phyloP scores from a whole-genome alignment of 2,329 filamentous ascomycete genomes.

The Graphilbum ipis-grandicollis region DNA sequence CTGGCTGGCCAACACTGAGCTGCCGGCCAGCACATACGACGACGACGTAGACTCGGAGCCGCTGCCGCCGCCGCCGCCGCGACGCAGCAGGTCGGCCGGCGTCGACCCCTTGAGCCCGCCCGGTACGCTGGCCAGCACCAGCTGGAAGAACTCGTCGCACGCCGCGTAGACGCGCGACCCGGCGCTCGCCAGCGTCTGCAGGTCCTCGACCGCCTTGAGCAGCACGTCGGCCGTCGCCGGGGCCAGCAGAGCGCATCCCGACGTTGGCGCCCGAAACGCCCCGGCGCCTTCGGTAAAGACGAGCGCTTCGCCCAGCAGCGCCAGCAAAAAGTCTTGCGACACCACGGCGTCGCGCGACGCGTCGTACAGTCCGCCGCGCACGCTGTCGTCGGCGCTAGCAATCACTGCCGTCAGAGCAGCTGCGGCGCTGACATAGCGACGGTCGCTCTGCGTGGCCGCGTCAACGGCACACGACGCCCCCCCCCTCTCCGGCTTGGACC shows the following conservation, averaged over 20 bases:
- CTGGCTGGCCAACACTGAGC: conserved; percentile 49
- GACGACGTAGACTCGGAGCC: conserved; percentile 17
- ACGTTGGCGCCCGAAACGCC: conserved; percentile 9
- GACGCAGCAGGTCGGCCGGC: conserved; percentile 46
- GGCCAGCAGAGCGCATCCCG: conserved; percentile 31
- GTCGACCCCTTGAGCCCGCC: conserved; percentile 37
- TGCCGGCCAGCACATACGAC: conserved; percentile 55
- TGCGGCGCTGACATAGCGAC: conserved; percentile 57
- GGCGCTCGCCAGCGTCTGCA: conserved; percentile 44
- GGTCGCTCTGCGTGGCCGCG: too few species aligned
- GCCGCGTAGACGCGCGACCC: conserved; percentile 53
- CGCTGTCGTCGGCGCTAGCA: conserved; percentile 72
- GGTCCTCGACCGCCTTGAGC: conserved; percentile 62
- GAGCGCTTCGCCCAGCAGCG: conserved; percentile 68
- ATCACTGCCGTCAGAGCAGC: conserved; percentile 68
- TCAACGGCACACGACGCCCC: too few species aligned
- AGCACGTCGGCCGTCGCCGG: conserved; percentile 58
- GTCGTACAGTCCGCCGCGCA: conserved; percentile 80
- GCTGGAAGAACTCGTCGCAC: conserved; percentile 62
- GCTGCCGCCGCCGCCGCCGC: conserved; percentile 22
- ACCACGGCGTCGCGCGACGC: conserved; percentile 65
- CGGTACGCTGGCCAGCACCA: conserved; percentile 55
- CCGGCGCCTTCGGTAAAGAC: conserved; percentile 38
- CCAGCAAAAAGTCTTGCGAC: conserved; percentile 71
- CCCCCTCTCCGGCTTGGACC: too few species aligned